Evolutionary conservation across 202 grass and related monocot genomes (phyloP), one percentile per base, ranked within the genome.

Genomic region (Eragrostis tef): DNA sequence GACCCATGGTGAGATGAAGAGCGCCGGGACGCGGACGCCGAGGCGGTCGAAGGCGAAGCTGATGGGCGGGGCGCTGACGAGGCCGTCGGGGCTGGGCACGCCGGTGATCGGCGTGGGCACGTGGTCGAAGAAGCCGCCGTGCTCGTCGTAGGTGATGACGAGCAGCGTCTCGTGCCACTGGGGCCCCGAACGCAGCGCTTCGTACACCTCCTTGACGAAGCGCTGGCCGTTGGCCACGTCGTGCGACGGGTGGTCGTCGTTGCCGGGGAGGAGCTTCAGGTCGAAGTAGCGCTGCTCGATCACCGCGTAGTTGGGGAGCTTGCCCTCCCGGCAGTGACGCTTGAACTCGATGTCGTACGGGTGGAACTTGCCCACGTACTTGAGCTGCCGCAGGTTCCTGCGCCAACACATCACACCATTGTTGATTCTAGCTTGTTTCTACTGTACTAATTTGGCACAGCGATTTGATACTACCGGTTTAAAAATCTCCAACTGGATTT

Each of bases 221-320:
- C 77, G 77, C 78, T 94, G 93, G 46, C 93, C 93, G 12, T 84
- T 25, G 17, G 85, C 72, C 51, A 94, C 89, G 24, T 94, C 93
- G 70, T 94, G 93, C 7, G 93, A 92, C 0, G 93, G 93, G 74
- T 94, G 93, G 75, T 94, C 93, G 66, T 94, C 93, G 63, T 94
- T 94, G 22, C 84, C 93, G 0, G 93, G 85, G 42, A 88, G 14
- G 14, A 88, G 47, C 53, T 90, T 89, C n/a, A 86, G 67, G 79
- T 94, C 87, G 50, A 84, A 84, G 80, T 86, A 95, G 25, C 90
- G 90, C 78, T 96, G 93, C 86, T 96, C 93, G 80, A 96, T 71
- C 1, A 96, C 90, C 3, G 85, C 85, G 77, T 95, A 96, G 90
- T 98, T 98, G 11, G 95, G 95, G 11, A 98, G 90, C 70, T 83